These are phyloP conservation scores for Karstenula rhodostoma DNA, from an alignment of 2,329 filamentous ascomycete species.

Conservation along the genomic window DNA sequence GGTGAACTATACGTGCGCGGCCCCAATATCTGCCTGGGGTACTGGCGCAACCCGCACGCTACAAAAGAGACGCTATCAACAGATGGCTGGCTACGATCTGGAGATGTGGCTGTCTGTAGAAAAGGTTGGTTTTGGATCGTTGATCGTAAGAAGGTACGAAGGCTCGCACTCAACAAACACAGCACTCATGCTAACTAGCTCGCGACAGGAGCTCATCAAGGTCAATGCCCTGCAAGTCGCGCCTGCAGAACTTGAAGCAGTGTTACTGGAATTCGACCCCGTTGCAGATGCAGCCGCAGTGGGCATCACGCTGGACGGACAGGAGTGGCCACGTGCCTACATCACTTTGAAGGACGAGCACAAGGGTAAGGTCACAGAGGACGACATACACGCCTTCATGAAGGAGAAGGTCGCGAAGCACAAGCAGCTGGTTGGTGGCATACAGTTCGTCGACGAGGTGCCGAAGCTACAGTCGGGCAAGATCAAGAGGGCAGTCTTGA, in stretches of 20 bases:
- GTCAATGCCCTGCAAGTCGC: constrained; percentile 52
- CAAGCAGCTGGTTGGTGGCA: constrained; percentile 61
- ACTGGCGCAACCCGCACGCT: constrained; percentile 52
- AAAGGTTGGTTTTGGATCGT: constrained; percentile 50
- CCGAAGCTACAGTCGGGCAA: constrained; percentile 67
- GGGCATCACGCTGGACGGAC: constrained; percentile 59
- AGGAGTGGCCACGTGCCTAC: constrained; percentile 64
- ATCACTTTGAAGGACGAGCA: constrained; percentile 59
- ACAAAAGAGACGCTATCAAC: constrained; percentile 48
- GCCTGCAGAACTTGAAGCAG: constrained; percentile 56
- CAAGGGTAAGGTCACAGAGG: constrained; percentile 42
- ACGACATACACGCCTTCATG: constrained; percentile 48
- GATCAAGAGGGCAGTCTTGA: constrained; percentile 64
- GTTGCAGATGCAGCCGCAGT: constrained; percentile 65
- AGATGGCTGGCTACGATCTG: constrained; percentile 51
- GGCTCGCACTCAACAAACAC: background rate
- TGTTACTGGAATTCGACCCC: constrained; percentile 60
- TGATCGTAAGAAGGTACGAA: constrained; percentile 45
- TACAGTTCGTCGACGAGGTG: constrained; percentile 64
- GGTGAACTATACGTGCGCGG: constrained; percentile 53
- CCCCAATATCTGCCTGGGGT: constrained; percentile 52
- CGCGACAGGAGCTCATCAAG: constrained; percentile 50
- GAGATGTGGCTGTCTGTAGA: constrained; percentile 44
- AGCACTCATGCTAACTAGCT: background rate
- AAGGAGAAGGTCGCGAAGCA: constrained; percentile 60